A percentile compares a stretch with the other conserved stretches of the same genome.
Evolutionary conservation across 179 eudicot species (phyloP).

Genomic region (Beta lomatogona): DNA sequence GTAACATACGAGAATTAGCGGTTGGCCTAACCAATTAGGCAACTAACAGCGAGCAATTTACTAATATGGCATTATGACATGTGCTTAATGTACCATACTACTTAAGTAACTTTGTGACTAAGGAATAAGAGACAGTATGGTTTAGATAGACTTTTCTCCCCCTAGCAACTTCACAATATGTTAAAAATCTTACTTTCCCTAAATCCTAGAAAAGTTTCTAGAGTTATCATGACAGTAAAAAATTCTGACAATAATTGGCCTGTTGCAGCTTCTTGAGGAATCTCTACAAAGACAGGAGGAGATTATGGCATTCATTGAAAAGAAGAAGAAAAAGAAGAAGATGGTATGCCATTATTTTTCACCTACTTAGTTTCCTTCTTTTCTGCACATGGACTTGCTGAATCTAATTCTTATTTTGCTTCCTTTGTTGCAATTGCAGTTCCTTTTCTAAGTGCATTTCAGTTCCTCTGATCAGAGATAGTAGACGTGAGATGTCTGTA

Average conservation of each 20-base stretch:
- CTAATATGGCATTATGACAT: too few species aligned
- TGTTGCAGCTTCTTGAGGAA: conserved; percentile 76
- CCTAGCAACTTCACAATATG: background rate
- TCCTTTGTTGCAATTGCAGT: conserved; percentile 27
- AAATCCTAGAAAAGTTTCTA: background rate
- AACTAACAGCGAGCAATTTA: too few species aligned
- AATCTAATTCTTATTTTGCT: background rate
- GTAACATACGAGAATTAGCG: too few species aligned
- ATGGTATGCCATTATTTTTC: conserved; percentile 33
- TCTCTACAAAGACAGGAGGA: conserved; percentile 59
- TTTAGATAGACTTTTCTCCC: background rate
- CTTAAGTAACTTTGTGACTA: too few species aligned
- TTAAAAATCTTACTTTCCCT: background rate
- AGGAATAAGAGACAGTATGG: too few species aligned
- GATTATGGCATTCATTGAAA: conserved; percentile 66
- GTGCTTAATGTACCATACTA: too few species aligned
- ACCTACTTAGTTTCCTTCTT: background rate
- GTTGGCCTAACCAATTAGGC: too few species aligned
- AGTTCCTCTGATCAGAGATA: conserved; percentile 28
- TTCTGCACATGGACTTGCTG: background rate
- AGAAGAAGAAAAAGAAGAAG: conserved; percentile 91
- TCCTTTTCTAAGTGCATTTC: conserved; percentile 30
- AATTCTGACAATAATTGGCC: background rate
- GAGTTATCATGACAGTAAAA: background rate
- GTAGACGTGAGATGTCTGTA: conserved; percentile 27